Evolutionary conservation across 139 green algal genomes (phyloP).

Genomic region (Chlorella sp.): DNA sequence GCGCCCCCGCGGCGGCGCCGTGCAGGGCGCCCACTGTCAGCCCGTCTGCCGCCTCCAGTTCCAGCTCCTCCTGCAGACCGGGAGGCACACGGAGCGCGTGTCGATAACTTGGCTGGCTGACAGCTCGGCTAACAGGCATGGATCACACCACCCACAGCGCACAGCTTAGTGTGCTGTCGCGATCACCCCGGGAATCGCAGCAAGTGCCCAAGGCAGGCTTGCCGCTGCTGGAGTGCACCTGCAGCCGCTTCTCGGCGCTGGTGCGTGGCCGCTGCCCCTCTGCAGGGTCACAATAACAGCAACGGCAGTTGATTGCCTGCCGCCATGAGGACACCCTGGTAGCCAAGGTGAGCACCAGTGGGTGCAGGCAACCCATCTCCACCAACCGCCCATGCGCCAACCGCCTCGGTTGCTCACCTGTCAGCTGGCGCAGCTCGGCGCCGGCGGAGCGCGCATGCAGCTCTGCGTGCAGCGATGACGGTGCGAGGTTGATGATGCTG

Average conservation of each 20-base stretch:
- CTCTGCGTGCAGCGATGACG: neutral
- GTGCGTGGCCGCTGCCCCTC: neutral
- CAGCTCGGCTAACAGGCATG: neutral
- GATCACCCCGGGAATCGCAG: too few relatives aligned
- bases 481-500: slow-evolving; percentile 6
- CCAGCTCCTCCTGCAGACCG: slow-evolving; percentile 14
- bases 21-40: neutral
- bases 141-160: too few relatives aligned
- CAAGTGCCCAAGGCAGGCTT: too few relatives aligned
- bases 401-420: neutral
- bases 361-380: neutral
- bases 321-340: too few relatives aligned
- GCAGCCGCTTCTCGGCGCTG: neutral
- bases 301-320: too few relatives aligned
- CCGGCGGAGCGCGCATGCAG: neutral
- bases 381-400: neutral
- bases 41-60: slow-evolving; percentile 1
- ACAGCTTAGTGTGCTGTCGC: too few relatives aligned
- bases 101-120: neutral
- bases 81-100: too few relatives aligned
- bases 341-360: too few relatives aligned
- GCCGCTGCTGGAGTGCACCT: too few relatives aligned
- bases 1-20: neutral
- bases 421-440: slow-evolving; percentile 18
- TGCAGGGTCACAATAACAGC: neutral